phyloP scores from a whole-genome alignment of 139 green algal genomes.

The Marvania coccoides region DNA sequence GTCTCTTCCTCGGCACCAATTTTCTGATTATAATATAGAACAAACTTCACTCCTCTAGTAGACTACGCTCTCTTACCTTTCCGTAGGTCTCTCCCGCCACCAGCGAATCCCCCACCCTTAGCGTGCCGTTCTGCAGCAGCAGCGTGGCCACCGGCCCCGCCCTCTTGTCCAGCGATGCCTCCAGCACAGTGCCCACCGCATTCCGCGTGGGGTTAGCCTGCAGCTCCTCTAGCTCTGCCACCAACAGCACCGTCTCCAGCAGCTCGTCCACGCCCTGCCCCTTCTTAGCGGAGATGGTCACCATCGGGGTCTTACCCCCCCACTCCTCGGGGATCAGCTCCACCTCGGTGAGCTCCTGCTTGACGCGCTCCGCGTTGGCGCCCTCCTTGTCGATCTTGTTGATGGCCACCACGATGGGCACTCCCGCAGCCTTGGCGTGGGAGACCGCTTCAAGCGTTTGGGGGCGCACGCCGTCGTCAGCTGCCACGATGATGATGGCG shows the following conservation, averaged over 20 bases:
- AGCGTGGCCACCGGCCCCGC: slow-evolving; percentile 77
- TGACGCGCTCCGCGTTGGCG: slow-evolving; percentile 82
- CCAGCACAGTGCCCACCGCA: slow-evolving; percentile 87
- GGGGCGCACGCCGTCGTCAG: slow-evolving; percentile 92
- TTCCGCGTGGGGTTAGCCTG: slow-evolving; percentile 57
- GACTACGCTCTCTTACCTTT: slow-evolving; percentile 47
- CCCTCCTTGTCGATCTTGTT: slow-evolving; percentile 95
- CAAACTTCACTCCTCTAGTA: neutral
- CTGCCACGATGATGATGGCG: slow-evolving; percentile 94
- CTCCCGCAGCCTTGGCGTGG: slow-evolving; percentile 83
- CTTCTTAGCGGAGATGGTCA: slow-evolving; percentile 84
- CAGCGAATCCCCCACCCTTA: slow-evolving; percentile 79
- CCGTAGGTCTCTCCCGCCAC: slow-evolving; percentile 62
- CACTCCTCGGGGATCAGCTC: slow-evolving; percentile 93
- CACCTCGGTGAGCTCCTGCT: slow-evolving; percentile 74
- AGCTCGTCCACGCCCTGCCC: slow-evolving; percentile 70
- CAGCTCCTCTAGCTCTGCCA: slow-evolving; percentile 82
- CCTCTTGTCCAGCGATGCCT: slow-evolving; percentile 84
- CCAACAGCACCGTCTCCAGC: slow-evolving; percentile 73
- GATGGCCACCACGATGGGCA: slow-evolving; percentile 84
- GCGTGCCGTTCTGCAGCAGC: slow-evolving; percentile 85
- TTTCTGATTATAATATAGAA: neutral
- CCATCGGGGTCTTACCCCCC: slow-evolving; percentile 86
- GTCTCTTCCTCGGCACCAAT: no score
- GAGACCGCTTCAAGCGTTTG: slow-evolving; percentile 92